A percentile compares a stretch with the other conserved stretches of the same genome.
phyloP scores from a whole-genome alignment of 805 yeast species.

The Yamadazyma philogaea region DNA sequence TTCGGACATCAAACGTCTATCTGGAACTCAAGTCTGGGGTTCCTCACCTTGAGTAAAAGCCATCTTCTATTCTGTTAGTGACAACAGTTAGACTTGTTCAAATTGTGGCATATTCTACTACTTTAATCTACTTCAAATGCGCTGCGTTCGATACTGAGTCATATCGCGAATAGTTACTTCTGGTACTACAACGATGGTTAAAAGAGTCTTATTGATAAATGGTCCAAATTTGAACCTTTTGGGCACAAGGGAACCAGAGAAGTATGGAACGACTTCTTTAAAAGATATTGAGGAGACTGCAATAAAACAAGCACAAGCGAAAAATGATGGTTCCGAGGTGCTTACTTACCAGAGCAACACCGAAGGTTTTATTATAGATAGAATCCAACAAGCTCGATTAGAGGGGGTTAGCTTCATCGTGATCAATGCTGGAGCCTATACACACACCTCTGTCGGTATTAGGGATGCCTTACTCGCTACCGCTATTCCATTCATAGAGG shows the following conservation, averaged over 20 bases:
- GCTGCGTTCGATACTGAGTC: not conserved
- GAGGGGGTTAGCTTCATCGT: slow-evolving; percentile 45
- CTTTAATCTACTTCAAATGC: too few relatives aligned
- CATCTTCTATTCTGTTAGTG: too few relatives aligned
- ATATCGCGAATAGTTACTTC: not conserved
- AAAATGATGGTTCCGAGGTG: slow-evolving; percentile 30
- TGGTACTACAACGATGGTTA: slow-evolving; percentile 25
- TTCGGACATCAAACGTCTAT: too few relatives aligned
- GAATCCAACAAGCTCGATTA: slow-evolving; percentile 45
- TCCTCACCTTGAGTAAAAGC: too few relatives aligned
- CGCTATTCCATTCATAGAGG: slow-evolving; percentile 48
- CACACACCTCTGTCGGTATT: slow-evolving; percentile 50
- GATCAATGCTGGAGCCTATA: slow-evolving; percentile 52
- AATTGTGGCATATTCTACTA: too few relatives aligned
- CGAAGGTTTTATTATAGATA: slow-evolving; percentile 46
- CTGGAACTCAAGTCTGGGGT: too few relatives aligned
- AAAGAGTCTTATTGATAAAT: slow-evolving; percentile 44
- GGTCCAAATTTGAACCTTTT: slow-evolving; percentile 52
- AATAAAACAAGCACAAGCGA: slow-evolving; percentile 26
- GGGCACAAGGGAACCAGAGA: slow-evolving; percentile 49
- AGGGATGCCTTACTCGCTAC: slow-evolving; percentile 50
- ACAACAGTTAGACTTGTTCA: too few relatives aligned
- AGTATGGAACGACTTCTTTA: slow-evolving; percentile 47
- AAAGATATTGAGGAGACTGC: slow-evolving; percentile 43
- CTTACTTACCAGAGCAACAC: slow-evolving; percentile 41